phyloP scores from a whole-genome alignment of 768 basidiomycete species.

The Pisolithus albus region DNA sequence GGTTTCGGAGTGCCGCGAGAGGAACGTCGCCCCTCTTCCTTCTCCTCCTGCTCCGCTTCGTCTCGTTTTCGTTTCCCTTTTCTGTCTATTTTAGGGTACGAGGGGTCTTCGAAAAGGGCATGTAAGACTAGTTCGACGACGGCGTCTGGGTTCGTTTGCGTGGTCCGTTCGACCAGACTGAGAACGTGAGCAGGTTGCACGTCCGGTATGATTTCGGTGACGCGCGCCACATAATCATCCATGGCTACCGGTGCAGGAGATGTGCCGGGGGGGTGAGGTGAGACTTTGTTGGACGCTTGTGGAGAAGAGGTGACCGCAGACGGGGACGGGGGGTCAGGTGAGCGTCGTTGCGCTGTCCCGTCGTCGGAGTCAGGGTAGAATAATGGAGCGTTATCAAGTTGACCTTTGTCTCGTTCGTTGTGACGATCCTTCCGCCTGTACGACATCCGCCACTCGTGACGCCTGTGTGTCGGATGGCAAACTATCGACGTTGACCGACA shows the following conservation, averaged over 20 bases:
- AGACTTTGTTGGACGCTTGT: background rate
- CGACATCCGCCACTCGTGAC: too few relatives aligned
- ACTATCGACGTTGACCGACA: too few relatives aligned
- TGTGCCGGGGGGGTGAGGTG: slow-evolving; percentile 14
- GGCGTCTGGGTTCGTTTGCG: slow-evolving; percentile 26
- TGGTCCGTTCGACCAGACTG: slow-evolving; percentile 39
- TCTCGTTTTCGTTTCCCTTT: slow-evolving; percentile 41
- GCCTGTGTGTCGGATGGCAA: too few relatives aligned
- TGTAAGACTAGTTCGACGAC: slow-evolving; percentile 54
- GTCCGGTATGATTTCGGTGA: slow-evolving; percentile 68
- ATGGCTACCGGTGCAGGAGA: slow-evolving; percentile 9
- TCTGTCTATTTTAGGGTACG: slow-evolving; percentile 49
- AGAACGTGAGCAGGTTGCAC: slow-evolving; percentile 52
- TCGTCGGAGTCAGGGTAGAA: too few relatives aligned
- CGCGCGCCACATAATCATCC: slow-evolving; percentile 36
- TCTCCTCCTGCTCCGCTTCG: slow-evolving; percentile 21
- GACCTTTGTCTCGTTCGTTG: too few relatives aligned
- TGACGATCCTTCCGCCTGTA: too few relatives aligned
- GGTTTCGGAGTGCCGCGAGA: slow-evolving; percentile 33
- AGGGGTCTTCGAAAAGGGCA: slow-evolving; percentile 52
- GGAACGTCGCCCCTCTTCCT: slow-evolving; percentile 7
- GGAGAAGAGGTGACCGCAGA: background rate
- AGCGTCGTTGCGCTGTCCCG: background rate
- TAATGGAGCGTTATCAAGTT: too few relatives aligned
- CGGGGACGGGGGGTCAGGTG: background rate